phyloP scores from a whole-genome alignment of 2,329 filamentous ascomycete species.

The Fusarium sp. region DNA sequence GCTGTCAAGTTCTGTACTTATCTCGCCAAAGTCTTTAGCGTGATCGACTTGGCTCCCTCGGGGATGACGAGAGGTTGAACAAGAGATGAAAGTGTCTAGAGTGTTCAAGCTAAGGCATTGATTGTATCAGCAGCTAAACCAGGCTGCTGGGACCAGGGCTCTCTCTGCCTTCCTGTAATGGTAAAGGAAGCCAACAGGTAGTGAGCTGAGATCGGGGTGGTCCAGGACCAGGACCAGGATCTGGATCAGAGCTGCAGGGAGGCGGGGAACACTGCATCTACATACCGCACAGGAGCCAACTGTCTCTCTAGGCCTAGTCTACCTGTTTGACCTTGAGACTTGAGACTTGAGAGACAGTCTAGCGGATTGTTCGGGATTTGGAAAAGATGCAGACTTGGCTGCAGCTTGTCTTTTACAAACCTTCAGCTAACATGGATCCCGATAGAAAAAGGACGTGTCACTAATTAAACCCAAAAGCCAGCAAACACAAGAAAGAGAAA shows the following conservation, averaged over 20 bases:
- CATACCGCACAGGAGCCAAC: neutral
- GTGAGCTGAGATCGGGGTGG: constrained; percentile 31
- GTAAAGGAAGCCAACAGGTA: constrained; percentile 9
- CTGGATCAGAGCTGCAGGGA: constrained; percentile 32
- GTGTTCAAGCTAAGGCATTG: neutral
- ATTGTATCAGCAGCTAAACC: constrained; percentile 11
- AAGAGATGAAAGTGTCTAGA: constrained; percentile 4
- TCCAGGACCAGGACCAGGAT: neutral
- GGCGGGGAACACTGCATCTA: constrained; percentile 27
- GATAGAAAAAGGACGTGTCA: constrained; percentile 9
- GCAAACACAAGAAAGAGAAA: neutral
- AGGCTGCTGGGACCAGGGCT: constrained; percentile 25
- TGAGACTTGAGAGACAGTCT: neutral
- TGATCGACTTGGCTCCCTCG: constrained; percentile 16
- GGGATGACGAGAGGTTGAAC: constrained; percentile 28
- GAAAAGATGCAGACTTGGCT: constrained; percentile 19
- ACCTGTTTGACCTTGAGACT: neutral
- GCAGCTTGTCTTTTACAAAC: constrained; percentile 1
- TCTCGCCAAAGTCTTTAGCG: constrained; percentile 22
- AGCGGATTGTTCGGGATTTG: constrained; percentile 10
- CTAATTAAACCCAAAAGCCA: neutral
- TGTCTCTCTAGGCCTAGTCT: constrained; percentile 12
- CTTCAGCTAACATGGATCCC: constrained; percentile 3
- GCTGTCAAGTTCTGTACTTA: constrained; percentile 23
- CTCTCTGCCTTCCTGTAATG: constrained; percentile 22